A percentile compares a stretch with the other conserved stretches of the same genome.
These are phyloP conservation scores for Ilyonectria sp. DNA, from an alignment of 2,329 filamentous ascomycete species.

Conservation along the genomic window DNA sequence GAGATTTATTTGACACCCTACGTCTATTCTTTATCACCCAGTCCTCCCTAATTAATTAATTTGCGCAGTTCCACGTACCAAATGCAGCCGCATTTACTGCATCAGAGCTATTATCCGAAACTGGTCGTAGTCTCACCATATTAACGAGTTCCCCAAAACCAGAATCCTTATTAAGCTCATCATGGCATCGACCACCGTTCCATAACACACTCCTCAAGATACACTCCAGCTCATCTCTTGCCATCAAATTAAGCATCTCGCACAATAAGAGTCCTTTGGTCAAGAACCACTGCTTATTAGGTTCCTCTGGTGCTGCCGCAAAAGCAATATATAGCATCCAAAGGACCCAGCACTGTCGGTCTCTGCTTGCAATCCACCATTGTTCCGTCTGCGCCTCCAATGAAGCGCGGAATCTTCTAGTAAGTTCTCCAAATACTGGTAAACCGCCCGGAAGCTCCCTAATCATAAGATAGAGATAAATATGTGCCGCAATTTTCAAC, in stretches of 20 bases:
- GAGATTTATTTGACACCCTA: slow-evolving; percentile 4
- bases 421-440: slow-evolving; percentile 10
- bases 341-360: slow-evolving; percentile 9
- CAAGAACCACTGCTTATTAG: slow-evolving; percentile 11
- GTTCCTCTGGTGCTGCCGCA: neutral
- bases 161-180: slow-evolving; percentile 4
- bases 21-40: neutral
- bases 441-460: neutral
- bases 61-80: slow-evolving; percentile 2
- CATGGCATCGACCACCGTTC: slow-evolving; percentile 4
- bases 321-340: slow-evolving; percentile 9
- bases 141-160: slow-evolving; percentile 4
- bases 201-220: slow-evolving; percentile 2
- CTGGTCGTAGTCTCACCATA: neutral
- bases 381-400: slow-evolving; percentile 6
- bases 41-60: slow-evolving; percentile 4
- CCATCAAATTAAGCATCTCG: slow-evolving; percentile 3
- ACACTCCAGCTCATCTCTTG: neutral
- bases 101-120: slow-evolving; percentile 6
- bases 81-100: neutral
- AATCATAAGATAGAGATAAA: slow-evolving; percentile 9
- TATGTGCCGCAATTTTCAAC: slow-evolving; percentile 6
- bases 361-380: slow-evolving; percentile 7
- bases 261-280: slow-evolving; percentile 8
- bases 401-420: slow-evolving; percentile 1